A percentile compares a stretch with the other conserved stretches of the same genome.
Conservation (phyloP, 192 early-diverging fungal genomes). For the Entomortierella beljakovae region DNA sequence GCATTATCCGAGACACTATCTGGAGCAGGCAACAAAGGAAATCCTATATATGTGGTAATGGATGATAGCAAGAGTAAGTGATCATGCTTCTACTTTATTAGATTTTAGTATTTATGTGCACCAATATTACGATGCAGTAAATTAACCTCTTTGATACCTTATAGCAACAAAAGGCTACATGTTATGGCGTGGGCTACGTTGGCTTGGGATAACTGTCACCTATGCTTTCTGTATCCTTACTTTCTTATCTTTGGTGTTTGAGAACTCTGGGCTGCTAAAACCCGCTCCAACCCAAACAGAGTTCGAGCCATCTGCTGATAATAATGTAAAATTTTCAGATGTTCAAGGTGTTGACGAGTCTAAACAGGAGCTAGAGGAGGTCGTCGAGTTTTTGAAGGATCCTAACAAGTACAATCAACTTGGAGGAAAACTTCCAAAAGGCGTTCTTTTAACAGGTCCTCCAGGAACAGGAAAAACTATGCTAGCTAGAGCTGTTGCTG, state of each 20-base stretch:
- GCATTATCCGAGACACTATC: conserved; percentile 33
- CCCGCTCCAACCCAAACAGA: conserved; percentile 67
- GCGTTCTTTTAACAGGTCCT: conserved; percentile 87
- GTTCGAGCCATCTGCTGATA: conserved; percentile 67
- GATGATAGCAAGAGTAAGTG: conserved; percentile 61
- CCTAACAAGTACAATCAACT: conserved; percentile 92
- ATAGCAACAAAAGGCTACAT: conserved; percentile 63
- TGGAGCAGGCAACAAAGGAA: conserved; percentile 63
- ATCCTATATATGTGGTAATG: conserved; percentile 71
- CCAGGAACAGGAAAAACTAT: conserved; percentile 99
- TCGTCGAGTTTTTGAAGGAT: conserved; percentile 95
- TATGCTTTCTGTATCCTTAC: conserved; percentile 81
- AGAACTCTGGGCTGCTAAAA: conserved; percentile 78
- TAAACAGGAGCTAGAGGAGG: conserved; percentile 95
- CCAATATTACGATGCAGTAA: too few species aligned
- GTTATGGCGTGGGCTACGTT: conserved; percentile 68
- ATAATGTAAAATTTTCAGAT: conserved; percentile 87
- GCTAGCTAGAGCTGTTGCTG: conserved; percentile 95
- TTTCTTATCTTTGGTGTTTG: conserved; percentile 72
- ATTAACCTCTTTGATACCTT: not conserved
- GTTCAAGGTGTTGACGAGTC: conserved; percentile 99
- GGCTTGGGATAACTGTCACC: conserved; percentile 70
- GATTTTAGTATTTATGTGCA: too few species aligned
- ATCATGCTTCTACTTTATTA: not conserved
- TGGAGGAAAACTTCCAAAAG: conserved; percentile 96